Conservation (phyloP, 73 alveolate species). For the Halteria grandinella region DNA sequence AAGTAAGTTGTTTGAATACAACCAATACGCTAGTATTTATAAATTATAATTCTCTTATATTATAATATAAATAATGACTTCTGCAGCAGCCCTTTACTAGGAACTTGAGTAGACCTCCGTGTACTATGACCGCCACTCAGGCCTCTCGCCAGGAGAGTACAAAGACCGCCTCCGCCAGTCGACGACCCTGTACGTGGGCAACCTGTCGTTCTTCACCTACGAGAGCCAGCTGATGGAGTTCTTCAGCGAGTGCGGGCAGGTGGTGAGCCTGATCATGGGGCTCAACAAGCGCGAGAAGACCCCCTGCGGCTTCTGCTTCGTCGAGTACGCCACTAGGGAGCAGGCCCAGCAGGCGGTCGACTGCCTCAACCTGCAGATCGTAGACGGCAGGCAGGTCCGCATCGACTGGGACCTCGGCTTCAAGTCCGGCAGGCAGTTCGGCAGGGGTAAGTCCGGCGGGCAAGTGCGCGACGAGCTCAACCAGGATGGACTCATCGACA, state of each 20-base stretch:
- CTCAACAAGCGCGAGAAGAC: constrained; percentile 77
- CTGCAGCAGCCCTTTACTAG: too few relatives aligned
- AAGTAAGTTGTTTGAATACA: too few relatives aligned
- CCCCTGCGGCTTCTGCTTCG: constrained; percentile 99
- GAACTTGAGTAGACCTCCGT: constrained; percentile 40
- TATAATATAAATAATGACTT: too few relatives aligned
- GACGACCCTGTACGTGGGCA: constrained; percentile 97
- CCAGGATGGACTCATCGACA: constrained; percentile 30
- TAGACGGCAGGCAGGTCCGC: constrained; percentile 96
- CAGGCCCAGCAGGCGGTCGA: constrained; percentile 87
- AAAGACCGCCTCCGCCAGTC: constrained; percentile 81
- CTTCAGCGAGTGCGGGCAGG: constrained; percentile 94
- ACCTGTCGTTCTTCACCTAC: constrained; percentile 95
- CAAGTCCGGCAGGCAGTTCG: constrained; percentile 97
- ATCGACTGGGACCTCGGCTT: constrained; percentile 99
- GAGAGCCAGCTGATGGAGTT: constrained; percentile 96
- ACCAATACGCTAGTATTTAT: too few relatives aligned
- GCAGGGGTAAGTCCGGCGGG: constrained; percentile 97
- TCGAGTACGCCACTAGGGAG: constrained; percentile 91
- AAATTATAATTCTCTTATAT: too few relatives aligned
- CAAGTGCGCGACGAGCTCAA: constrained; percentile 92
- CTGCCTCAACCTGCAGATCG: constrained; percentile 75
- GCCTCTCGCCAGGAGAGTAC: constrained; percentile 77
- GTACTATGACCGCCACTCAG: constrained; percentile 77
- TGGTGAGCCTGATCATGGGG: constrained; percentile 91